Conservation (phyloP, 2,329 filamentous ascomycete species). For the Pestalotiopsis sp. region DNA sequence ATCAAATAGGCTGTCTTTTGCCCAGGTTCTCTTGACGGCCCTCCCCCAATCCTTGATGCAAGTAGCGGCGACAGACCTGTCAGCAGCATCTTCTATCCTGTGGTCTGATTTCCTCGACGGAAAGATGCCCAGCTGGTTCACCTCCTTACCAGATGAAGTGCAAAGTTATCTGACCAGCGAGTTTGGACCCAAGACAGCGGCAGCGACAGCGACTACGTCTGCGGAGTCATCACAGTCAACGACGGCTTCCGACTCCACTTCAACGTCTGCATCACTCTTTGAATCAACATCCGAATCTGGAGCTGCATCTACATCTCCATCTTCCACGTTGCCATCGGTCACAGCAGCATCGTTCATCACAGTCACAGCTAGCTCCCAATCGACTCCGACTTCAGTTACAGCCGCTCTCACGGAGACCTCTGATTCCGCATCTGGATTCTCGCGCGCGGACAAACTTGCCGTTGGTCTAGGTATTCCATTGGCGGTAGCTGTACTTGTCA, state of each 20-base stretch:
- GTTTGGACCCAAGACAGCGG: background rate
- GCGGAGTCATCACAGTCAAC: background rate
- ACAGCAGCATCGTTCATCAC: background rate
- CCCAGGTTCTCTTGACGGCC: background rate
- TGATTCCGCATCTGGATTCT: background rate
- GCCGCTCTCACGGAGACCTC: background rate
- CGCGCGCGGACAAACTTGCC: background rate
- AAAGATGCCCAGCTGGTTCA: conserved; percentile 4
- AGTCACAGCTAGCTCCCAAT: background rate
- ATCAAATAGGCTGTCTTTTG: background rate
- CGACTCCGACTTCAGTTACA: background rate
- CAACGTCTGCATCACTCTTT: background rate
- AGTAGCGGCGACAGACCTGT: background rate
- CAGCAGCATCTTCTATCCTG: background rate
- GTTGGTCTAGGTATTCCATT: background rate
- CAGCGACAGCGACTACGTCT: background rate
- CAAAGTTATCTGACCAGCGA: background rate
- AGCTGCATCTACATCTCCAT: background rate
- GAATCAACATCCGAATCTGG: background rate
- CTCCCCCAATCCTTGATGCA: background rate
- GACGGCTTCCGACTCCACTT: background rate
- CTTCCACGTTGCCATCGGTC: background rate
- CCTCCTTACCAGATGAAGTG: background rate
- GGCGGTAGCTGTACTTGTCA: background rate
- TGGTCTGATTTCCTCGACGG: background rate